These are phyloP conservation scores for Aspergillus novofumigatus DNA, from an alignment of 2,329 filamentous ascomycete species.

Conservation along the genomic window DNA sequence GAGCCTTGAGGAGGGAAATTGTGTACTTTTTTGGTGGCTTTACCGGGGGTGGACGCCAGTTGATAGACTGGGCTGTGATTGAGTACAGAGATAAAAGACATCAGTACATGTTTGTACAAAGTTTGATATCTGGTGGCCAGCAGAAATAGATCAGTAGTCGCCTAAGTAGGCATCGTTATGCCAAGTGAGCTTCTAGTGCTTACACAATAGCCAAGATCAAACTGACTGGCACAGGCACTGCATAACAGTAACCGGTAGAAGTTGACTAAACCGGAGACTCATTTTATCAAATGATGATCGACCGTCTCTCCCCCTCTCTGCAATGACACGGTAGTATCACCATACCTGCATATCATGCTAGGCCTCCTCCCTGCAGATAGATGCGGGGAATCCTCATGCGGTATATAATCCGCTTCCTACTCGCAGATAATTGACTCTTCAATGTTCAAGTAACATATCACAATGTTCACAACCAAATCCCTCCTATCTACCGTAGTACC, in stretches of 20 bases:
- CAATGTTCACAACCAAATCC: background rate
- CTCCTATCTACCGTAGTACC: conserved; percentile 7
- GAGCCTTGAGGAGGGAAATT: background rate
- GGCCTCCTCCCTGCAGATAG: background rate
- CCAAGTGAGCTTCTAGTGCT: no score
- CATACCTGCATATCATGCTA: background rate
- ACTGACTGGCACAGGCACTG: no score
- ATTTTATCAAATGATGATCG: background rate
- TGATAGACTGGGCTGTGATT: no score
- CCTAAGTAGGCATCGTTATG: no score
- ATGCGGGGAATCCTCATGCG: background rate
- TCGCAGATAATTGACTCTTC: background rate
- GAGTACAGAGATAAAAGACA: background rate
- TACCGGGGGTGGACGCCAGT: background rate
- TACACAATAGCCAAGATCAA: no score
- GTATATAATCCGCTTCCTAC: no score
- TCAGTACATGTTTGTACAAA: no score
- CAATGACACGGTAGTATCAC: background rate
- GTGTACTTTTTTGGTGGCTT: background rate
- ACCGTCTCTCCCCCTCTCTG: background rate
- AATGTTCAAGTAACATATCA: background rate
- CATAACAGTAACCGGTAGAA: no score
- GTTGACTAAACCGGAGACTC: no score
- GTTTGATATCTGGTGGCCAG: no score
- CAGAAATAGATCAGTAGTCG: no score